Conservation (phyloP, 1,284 basidiomycete genomes). For the Tetrapyrgos nigripes region DNA sequence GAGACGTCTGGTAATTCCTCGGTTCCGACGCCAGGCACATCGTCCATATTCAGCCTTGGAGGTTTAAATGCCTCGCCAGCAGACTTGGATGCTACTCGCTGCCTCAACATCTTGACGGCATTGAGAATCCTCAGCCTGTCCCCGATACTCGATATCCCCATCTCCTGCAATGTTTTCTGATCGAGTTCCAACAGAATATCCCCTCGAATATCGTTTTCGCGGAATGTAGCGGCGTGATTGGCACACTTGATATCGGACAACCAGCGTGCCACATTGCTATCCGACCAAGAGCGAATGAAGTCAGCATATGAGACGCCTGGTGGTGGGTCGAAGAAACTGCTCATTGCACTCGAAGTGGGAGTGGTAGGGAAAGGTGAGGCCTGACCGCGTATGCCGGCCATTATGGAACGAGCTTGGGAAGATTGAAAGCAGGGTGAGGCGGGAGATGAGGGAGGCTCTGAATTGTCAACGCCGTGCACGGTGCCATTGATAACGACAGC, state of each 20-base stretch:
- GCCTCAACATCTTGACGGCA: conserved; percentile 82
- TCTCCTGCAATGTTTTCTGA: conserved; percentile 84
- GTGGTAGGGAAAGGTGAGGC: conserved; percentile 47
- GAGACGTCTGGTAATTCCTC: conserved; percentile 37
- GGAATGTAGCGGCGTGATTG: conserved; percentile 75
- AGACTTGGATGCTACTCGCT: conserved; percentile 48
- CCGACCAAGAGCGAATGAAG: conserved; percentile 72
- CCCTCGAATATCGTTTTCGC: conserved; percentile 86
- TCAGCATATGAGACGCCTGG: conserved; percentile 62
- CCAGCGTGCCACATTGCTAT: conserved; percentile 75
- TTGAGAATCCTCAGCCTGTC: conserved; percentile 87
- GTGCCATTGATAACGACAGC: conserved; percentile 11
- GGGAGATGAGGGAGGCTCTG: conserved; percentile 3
- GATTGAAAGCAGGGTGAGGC: conserved; percentile 12
- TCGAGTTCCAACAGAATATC: conserved; percentile 91
- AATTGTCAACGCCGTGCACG: conserved; percentile 7
- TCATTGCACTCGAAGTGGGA: conserved; percentile 38
- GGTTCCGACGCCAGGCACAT: conserved; percentile 15
- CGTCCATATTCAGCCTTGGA: conserved; percentile 23
- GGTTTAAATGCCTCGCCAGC: conserved; percentile 29
- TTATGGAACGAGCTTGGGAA: conserved; percentile 16
- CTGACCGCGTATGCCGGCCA: conserved; percentile 41
- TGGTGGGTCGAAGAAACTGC: conserved; percentile 60
- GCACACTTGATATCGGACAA: conserved; percentile 76
- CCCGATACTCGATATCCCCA: conserved; percentile 88